Conservation (phyloP, 257 asterid species). For the Pogostemon cablin region DNA sequence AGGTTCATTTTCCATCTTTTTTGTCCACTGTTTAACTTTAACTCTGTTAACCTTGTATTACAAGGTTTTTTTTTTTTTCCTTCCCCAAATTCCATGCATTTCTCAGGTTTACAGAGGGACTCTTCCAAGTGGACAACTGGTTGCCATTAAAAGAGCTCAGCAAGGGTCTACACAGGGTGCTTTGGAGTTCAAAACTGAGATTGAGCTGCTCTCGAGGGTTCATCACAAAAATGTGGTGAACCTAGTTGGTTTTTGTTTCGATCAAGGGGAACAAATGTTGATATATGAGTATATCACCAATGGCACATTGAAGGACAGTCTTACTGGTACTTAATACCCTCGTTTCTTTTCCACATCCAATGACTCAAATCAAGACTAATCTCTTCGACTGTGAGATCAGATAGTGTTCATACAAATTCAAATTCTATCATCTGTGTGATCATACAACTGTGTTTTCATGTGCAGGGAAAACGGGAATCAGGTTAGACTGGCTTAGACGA, state of each 20-base stretch:
- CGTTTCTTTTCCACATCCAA: not conserved
- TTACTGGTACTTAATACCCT: constrained; percentile 54
- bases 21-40: not conserved
- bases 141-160: constrained; percentile 85
- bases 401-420: no score
- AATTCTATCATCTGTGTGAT: not conserved
- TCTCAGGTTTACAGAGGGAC: constrained; percentile 78
- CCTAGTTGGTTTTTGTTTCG: constrained; percentile 82
- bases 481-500: constrained; percentile 88
- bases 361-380: no score
- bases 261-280: constrained; percentile 80
- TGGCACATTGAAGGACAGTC: constrained; percentile 85
- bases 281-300: constrained; percentile 74
- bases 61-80: no score
- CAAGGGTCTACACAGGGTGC: constrained; percentile 77
- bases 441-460: not conserved
- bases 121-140: constrained; percentile 62
- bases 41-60: no score
- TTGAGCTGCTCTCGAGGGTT: constrained; percentile 96
- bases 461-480: constrained; percentile 74
- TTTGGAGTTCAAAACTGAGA: constrained; percentile 87
- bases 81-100: not conserved
- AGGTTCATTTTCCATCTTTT: constrained; percentile 44
- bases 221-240: constrained; percentile 86
- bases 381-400: no score